Conservation (phyloP, 495 filamentous ascomycete genomes). For the Cercophora scortea region DNA sequence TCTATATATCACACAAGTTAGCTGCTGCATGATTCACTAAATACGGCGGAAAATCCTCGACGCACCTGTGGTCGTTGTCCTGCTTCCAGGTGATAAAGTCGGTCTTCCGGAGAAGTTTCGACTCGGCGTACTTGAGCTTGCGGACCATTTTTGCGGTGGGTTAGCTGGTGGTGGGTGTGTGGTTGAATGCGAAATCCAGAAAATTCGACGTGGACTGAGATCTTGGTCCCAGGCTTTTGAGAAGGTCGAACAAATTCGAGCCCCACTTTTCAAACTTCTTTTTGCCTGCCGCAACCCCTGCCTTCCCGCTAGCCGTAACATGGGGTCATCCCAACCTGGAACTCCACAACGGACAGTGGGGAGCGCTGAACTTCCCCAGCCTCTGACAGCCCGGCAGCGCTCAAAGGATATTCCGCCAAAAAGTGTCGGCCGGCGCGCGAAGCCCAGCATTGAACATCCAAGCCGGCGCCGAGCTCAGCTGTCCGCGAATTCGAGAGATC, state of each 20-base stretch:
- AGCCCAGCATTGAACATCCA: not conserved
- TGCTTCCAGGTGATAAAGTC: constrained; percentile 92
- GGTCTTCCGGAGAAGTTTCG: constrained; percentile 73
- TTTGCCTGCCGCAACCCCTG: constrained; percentile 8
- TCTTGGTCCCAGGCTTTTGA: too few relatives aligned
- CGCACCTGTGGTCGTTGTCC: constrained; percentile 58
- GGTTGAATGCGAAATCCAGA: not conserved
- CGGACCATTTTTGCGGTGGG: constrained; percentile 60
- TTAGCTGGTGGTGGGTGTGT: not conserved
- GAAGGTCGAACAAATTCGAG: too few relatives aligned
- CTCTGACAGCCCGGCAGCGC: not conserved
- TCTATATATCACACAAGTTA: constrained; percentile 28
- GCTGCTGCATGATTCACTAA: too few relatives aligned
- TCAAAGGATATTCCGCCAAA: constrained; percentile 5
- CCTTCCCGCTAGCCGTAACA: too few relatives aligned
- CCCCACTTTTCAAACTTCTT: not conserved
- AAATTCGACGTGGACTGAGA: too few relatives aligned
- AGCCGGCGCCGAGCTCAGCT: not conserved
- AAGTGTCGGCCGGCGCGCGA: not conserved
- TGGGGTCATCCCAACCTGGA: too few relatives aligned
- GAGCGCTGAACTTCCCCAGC: too few relatives aligned
- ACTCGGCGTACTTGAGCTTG: constrained; percentile 80
- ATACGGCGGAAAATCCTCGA: too few relatives aligned
- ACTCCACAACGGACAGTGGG: too few relatives aligned
- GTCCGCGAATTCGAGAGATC: not conserved